Evolutionary conservation across 306 rosid genomes (phyloP).

Genomic region (Malus sylvestris): DNA sequence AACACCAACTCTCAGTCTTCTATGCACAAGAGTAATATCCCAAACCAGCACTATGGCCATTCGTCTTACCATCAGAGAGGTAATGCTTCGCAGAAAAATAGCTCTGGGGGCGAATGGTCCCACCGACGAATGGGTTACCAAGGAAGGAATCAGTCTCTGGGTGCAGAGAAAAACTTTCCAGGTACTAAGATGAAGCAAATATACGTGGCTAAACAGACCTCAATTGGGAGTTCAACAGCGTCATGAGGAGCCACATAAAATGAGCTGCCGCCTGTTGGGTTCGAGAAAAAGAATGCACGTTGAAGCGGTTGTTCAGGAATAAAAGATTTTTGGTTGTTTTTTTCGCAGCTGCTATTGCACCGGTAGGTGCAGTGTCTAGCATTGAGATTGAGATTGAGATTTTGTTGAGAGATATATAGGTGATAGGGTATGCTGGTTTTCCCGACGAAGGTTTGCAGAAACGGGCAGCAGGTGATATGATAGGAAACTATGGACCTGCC

Average conservation of each 20-base stretch:
- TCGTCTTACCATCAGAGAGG: constrained; percentile 61
- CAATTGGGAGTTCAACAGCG: constrained; percentile 39
- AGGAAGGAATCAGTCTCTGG: constrained; percentile 66
- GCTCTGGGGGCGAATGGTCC: constrained; percentile 69
- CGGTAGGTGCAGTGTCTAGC: constrained; percentile 23
- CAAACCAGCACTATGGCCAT: constrained; percentile 58
- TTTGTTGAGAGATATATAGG: constrained; percentile 13
- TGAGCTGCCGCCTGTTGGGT: constrained; percentile 17
- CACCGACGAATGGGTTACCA: constrained; percentile 68
- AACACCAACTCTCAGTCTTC: constrained; percentile 37
- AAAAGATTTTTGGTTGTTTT: constrained; percentile 32
- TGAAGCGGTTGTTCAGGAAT: constrained; percentile 26
- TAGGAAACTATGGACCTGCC: background rate
- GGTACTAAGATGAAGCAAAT: constrained; percentile 76
- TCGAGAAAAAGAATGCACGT: background rate
- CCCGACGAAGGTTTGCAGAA: constrained; percentile 22
- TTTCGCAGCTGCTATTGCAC: constrained; percentile 22
- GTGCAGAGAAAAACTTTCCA: constrained; percentile 56
- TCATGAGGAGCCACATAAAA: constrained; percentile 27
- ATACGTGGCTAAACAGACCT: constrained; percentile 85
- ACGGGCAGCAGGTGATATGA: background rate
- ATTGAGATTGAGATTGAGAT: constrained; percentile 34
- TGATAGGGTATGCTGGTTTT: constrained; percentile 7
- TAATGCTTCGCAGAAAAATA: constrained; percentile 55
- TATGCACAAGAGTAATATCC: constrained; percentile 33